phyloP scores from a whole-genome alignment of 345 rosid genomes.

The Syzygium aqueum region DNA sequence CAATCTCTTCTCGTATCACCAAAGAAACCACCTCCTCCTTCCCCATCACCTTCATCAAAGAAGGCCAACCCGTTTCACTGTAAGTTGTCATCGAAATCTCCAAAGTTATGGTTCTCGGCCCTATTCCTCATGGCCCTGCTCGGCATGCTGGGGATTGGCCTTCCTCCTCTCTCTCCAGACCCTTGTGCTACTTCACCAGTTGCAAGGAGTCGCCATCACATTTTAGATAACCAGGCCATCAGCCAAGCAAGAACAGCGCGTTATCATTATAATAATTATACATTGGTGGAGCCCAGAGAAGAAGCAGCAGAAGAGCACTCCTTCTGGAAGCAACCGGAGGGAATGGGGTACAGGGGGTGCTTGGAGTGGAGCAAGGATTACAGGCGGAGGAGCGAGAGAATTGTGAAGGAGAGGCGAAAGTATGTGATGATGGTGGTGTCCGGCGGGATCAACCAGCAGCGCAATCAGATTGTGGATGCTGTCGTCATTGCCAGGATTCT shows the following conservation, averaged over 20 bases:
- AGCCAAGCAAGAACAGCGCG: neutral
- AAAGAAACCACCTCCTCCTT: conserved; percentile 19
- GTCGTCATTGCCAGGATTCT: conserved; percentile 94
- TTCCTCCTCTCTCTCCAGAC: conserved; percentile 26
- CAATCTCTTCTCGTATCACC: conserved; percentile 59
- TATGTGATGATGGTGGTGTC: conserved; percentile 86
- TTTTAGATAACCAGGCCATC: neutral
- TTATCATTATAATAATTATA: neutral
- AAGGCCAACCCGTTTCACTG: neutral
- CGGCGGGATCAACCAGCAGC: conserved; percentile 97
- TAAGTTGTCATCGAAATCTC: neutral
- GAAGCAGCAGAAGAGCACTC: conserved; percentile 15
- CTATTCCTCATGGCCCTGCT: conserved; percentile 40
- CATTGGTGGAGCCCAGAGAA: neutral
- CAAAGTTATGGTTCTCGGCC: neutral
- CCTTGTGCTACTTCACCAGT: conserved; percentile 44
- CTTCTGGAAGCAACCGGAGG: conserved; percentile 94
- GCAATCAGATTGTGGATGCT: conserved; percentile 98
- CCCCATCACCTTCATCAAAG: neutral
- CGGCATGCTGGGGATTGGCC: conserved; percentile 33
- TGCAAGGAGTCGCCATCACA: neutral
- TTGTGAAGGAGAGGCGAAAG: conserved; percentile 39
- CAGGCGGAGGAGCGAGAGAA: conserved; percentile 26
- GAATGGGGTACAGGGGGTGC: conserved; percentile 77
- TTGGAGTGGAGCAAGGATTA: conserved; percentile 53